Evolutionary conservation across 768 basidiomycete species (phyloP).

Genomic region (Boletus vinaceobasis): DNA sequence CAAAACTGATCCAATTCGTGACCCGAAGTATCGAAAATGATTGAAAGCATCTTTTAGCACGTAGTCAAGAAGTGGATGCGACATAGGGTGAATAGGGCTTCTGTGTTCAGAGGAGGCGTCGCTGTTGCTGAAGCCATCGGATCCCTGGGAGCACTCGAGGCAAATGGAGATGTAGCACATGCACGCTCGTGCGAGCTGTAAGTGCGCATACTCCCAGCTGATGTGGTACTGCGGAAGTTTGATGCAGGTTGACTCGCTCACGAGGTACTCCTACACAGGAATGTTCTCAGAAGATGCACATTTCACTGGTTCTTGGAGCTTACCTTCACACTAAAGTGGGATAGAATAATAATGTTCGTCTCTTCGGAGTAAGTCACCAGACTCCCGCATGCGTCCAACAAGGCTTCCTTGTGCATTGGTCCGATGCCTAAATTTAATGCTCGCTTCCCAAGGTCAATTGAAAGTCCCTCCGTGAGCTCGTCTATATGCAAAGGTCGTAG

Average conservation of each 20-base stretch:
- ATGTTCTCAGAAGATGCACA: neutral
- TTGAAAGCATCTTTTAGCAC: neutral
- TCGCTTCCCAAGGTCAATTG: neutral
- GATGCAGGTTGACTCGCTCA: neutral
- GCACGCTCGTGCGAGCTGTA: neutral
- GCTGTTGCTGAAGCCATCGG: neutral
- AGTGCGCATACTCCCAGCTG: neutral
- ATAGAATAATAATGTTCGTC: neutral
- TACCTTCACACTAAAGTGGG: conserved; percentile 8
- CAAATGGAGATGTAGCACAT: neutral
- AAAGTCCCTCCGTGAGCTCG: neutral
- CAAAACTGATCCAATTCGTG: neutral
- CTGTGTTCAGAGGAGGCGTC: no score
- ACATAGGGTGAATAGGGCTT: neutral
- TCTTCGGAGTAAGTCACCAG: neutral
- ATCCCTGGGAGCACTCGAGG: neutral
- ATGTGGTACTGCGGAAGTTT: neutral
- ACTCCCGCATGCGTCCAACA: conserved; percentile 8
- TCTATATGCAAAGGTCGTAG: neutral
- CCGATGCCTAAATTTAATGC: neutral
- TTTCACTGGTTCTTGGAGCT: neutral
- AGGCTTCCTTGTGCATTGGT: conserved; percentile 1
- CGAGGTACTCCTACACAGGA: neutral
- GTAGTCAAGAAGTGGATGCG: neutral
- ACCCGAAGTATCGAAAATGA: neutral